Base-by-base conservation (phyloP, 768 basidiomycete species). In the Chalciporus pseudorubinellus region DNA sequence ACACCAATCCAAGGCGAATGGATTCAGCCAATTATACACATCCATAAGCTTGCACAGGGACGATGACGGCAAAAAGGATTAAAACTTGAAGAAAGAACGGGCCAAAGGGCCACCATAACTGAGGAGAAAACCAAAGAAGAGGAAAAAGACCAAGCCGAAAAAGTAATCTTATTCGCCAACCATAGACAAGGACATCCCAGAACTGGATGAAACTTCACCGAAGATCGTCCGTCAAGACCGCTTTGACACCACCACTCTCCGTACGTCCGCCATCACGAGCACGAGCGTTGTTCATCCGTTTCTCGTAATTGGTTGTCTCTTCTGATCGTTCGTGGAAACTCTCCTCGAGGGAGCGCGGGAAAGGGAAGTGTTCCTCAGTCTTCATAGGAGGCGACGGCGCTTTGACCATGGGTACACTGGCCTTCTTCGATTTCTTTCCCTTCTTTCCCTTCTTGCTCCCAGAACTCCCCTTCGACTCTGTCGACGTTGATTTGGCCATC, bases 211-310 rank as follows among this genome's bases (percentile, higher is more conserved):
- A 24, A 44, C 55, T 40, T 63, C 54, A 64, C 19, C 55, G 54
- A 29, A 51, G 52, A 22, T 67, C 70, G 58, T 79, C 72, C 57
- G 79, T 77, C 64, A 84, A 66, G 42, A 90, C 76, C 11, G 85
- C 89, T 61, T 82, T 85, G 26, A 92, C 87, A n/a, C 89, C 89
- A 2, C 89, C 89, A 61, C 89, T 92, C 72, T 89, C 87, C 55
- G 89, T 92, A 59, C 89, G 74, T 34, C 89, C 89, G 3, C 89
- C 89, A 67, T 91, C 87, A 51, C 87, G 75, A 43, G 84, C 89
- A 38, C 85, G 79, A 22, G 83, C 79, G 3, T 78, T 83, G 62
- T 87, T 84, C 87, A 90, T 87, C 70, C 85, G 74, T 51, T 61
- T 70, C 53, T 67, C 69, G 70, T 74, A 56, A 70, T 60, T 29